Base-by-base conservation (phyloP, 345 rosid species). In the Geranium brycei region DNA sequence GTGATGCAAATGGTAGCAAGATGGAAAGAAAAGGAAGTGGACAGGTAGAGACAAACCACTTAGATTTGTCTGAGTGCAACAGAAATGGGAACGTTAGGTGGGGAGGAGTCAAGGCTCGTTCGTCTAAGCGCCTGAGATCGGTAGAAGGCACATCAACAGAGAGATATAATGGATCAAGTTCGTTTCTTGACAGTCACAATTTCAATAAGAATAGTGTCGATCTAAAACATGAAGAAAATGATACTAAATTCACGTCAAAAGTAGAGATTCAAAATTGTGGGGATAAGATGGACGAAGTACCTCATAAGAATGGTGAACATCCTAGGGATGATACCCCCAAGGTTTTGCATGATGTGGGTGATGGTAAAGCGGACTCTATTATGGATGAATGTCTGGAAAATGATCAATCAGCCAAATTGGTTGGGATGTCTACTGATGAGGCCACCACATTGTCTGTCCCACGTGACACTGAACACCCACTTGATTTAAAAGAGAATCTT, bases 31-130 rank as follows among this genome's bases (percentile, higher is more conserved):
- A 64, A 58, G 64, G 40, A 30, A 73, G 65, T 57, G 79, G 66
- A 60, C 74, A 59, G 58, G 67, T 28, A 19, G 66, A 72, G 28
- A 85, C 75, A 72, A 68, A 59, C 68, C 53, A 68, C 69, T 53
- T 74, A 41, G 73, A 79, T 71, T 73, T 79, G 64, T 69, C 70
- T 14, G 73, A 75, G 62, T 82, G 81, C 62, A 76, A 65, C 73
- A 79, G 64, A 66, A 76, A 74, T 74, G 85, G 82, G 64, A 76
- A 82, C 66, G 77, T 91, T 66, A 86, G 71, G 72, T 95, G 99
- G 99, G 99, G 95, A 77, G 86, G 81, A 57, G 89, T 73, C 65
- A 95, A 71, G 82, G 85, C 85, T 55, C 96, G 99, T 59, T 79
- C 89, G 55, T 69, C 82, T 35, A 91, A 88, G 78, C 89, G 88